Conservation (phyloP, 768 basidiomycete genomes). For the Tulasnella sp. region DNA sequence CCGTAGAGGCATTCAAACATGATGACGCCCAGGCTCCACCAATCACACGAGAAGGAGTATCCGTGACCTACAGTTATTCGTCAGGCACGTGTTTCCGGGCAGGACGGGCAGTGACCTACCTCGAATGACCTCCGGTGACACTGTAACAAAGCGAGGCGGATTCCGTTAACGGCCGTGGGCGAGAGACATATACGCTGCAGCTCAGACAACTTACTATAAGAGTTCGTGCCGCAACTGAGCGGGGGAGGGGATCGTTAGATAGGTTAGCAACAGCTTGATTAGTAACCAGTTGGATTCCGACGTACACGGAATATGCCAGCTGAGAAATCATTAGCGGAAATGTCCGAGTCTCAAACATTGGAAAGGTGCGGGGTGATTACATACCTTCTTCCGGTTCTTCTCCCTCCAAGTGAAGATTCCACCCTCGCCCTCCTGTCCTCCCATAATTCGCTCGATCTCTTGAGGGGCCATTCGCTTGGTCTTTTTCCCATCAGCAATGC, state of each 20-base stretch:
- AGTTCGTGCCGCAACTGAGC: conserved; percentile 78
- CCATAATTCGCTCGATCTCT: conserved; percentile 84
- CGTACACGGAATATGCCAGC: conserved; percentile 89
- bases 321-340: conserved; percentile 42
- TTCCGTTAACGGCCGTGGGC: not conserved
- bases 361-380: conserved; percentile 41
- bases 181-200: not conserved
- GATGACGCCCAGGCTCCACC: conserved; percentile 98
- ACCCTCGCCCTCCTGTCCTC: conserved; percentile 70
- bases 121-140: conserved; percentile 89
- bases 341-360: conserved; percentile 16
- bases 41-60: conserved; percentile 93
- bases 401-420: conserved; percentile 96
- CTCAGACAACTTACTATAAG: conserved; percentile 65
- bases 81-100: not conserved
- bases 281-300: conserved; percentile 9
- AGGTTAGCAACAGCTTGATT: not conserved
- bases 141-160: conserved; percentile 47
- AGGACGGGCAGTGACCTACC: conserved; percentile 41
- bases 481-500: conserved; percentile 66
- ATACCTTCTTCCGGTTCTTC: conserved; percentile 86
- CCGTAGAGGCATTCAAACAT: conserved; percentile 95
- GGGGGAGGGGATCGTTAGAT: conserved; percentile 42
- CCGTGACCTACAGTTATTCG: conserved; percentile 59
- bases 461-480: conserved; percentile 79